These are phyloP conservation scores for Saprolegnia parasitica DNA, from an alignment of 352 stramenopile species.

Conservation along the genomic window DNA sequence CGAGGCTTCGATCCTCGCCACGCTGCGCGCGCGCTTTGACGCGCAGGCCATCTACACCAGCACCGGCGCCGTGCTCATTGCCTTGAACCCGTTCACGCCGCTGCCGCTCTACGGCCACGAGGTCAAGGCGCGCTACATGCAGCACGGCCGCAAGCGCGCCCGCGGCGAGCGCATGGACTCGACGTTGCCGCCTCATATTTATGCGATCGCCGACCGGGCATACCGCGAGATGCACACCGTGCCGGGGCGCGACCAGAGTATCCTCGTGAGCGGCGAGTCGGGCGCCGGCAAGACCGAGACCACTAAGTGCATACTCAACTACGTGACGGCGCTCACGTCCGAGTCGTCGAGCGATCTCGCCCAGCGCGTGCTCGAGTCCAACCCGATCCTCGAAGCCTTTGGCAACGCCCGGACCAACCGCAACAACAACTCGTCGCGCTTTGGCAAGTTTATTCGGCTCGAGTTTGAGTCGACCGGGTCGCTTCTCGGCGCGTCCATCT, in stretches of 20 bases:
- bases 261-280: slow-evolving; percentile 94
- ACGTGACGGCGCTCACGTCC: slow-evolving; percentile 85
- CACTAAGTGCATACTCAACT: slow-evolving; percentile 97
- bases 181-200: slow-evolving; percentile 75
- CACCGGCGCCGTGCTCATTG: slow-evolving; percentile 78
- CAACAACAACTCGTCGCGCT: slow-evolving; percentile 96
- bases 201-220: slow-evolving; percentile 73
- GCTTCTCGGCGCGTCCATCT: slow-evolving; percentile 75
- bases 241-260: slow-evolving; percentile 76
- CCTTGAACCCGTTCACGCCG: slow-evolving; percentile 76
- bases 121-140: slow-evolving; percentile 37
- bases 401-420: slow-evolving; percentile 93
- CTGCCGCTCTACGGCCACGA: slow-evolving; percentile 66
- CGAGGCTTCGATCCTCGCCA: slow-evolving; percentile 86
- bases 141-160: slow-evolving; percentile 35
- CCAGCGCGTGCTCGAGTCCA: slow-evolving; percentile 89
- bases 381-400: slow-evolving; percentile 94
- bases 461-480: slow-evolving; percentile 73
- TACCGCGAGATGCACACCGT: slow-evolving; percentile 78
- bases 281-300: slow-evolving; percentile 96
- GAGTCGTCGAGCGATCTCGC: slow-evolving; percentile 27
- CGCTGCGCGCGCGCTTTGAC: slow-evolving; percentile 74
- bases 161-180: slow-evolving; percentile 51
- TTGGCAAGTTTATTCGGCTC: slow-evolving; percentile 97
- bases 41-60: slow-evolving; percentile 87